phyloP scores from a whole-genome alignment of 2,329 filamentous ascomycete genomes.

The Leptographium radiaticola region DNA sequence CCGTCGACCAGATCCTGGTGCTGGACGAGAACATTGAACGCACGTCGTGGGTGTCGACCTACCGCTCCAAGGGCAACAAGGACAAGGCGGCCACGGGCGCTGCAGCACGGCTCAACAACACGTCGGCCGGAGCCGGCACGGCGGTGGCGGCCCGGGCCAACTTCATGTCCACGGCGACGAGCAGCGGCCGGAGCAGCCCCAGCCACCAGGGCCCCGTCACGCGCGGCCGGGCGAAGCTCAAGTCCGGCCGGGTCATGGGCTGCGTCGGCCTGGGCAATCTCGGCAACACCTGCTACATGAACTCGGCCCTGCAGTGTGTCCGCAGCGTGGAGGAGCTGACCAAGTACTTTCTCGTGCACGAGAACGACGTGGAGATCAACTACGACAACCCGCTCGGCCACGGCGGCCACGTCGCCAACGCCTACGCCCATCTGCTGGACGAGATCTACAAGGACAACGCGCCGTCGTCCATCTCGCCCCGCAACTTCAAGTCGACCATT shows the following conservation, averaged over 20 bases:
- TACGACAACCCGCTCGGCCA: slow-evolving; percentile 73
- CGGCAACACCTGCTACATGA: slow-evolving; percentile 99
- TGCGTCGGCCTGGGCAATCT: slow-evolving; percentile 78
- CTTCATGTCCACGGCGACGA: slow-evolving; percentile 22
- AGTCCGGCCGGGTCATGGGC: slow-evolving; percentile 57
- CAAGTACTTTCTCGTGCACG: slow-evolving; percentile 70
- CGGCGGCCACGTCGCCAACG: slow-evolving; percentile 71
- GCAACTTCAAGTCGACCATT: slow-evolving; percentile 70
- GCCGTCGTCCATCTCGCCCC: slow-evolving; percentile 58
- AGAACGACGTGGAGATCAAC: slow-evolving; percentile 74
- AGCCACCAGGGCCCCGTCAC: slow-evolving; percentile 48
- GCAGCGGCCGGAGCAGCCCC: slow-evolving; percentile 58
- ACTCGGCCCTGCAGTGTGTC: slow-evolving; percentile 89
- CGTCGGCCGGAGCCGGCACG: slow-evolving; percentile 12
- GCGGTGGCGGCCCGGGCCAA: slow-evolving; percentile 16
- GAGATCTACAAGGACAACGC: slow-evolving; percentile 63
- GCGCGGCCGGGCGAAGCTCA: slow-evolving; percentile 57
- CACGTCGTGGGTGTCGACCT: slow-evolving; percentile 44
- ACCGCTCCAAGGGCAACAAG: slow-evolving; percentile 17
- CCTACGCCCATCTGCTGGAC: slow-evolving; percentile 64
- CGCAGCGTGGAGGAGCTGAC: slow-evolving; percentile 87
- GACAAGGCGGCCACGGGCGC: slow-evolving; percentile 2
- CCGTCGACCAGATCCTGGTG: slow-evolving; percentile 64
- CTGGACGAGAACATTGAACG: slow-evolving; percentile 63
- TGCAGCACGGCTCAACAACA: slow-evolving; percentile 8